phyloP scores from a whole-genome alignment of 1,139 yeast species.

The Scheffersomyces titani region DNA sequence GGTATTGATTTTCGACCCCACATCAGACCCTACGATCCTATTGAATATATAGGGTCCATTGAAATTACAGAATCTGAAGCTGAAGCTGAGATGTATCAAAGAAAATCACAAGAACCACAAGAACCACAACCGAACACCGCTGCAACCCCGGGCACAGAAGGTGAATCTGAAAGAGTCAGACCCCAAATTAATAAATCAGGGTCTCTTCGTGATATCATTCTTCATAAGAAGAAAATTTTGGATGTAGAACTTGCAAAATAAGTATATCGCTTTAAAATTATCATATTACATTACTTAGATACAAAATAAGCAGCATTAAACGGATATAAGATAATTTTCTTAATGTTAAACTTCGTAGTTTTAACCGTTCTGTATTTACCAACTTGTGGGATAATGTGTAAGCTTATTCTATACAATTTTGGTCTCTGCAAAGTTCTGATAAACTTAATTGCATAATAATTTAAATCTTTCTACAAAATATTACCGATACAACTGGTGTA shows the following conservation, averaged over 20 bases:
- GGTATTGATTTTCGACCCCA: neutral
- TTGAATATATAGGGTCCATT: neutral
- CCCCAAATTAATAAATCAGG: neutral
- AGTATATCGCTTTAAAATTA: neutral
- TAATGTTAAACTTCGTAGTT: too few relatives aligned
- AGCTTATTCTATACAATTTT: too few relatives aligned
- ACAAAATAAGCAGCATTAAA: too few relatives aligned
- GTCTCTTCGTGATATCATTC: neutral
- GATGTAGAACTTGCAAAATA: neutral
- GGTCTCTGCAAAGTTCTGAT: too few relatives aligned
- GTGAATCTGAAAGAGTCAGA: neutral
- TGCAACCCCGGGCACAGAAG: neutral
- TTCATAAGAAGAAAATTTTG: neutral
- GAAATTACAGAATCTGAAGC: neutral
- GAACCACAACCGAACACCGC: neutral
- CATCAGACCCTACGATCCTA: neutral
- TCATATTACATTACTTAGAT: neutral
- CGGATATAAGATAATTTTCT: too few relatives aligned
- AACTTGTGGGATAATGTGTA: too few relatives aligned
- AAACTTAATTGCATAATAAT: too few relatives aligned
- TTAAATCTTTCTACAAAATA: too few relatives aligned
- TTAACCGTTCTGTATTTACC: too few relatives aligned
- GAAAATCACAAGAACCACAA: neutral
- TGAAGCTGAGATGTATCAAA: neutral
- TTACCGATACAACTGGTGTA: too few relatives aligned